Conservation (phyloP, 352 stramenopile species). For the Globisporangium takayamanum region DNA sequence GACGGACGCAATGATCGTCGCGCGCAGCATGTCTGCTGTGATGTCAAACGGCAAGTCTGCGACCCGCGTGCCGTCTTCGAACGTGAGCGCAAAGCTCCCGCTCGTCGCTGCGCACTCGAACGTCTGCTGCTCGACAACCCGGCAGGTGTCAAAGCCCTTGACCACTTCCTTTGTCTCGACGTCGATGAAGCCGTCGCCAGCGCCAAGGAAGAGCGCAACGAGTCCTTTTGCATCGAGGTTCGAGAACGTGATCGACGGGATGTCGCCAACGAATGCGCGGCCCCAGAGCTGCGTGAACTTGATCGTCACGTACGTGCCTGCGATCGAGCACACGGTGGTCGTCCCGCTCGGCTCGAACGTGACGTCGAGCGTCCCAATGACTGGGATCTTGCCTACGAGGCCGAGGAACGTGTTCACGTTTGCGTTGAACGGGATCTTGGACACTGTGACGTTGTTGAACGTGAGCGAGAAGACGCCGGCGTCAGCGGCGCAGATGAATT, state of each 20-base stretch:
- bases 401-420: slow-evolving; percentile 51
- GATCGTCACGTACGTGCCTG: slow-evolving; percentile 55
- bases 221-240: slow-evolving; percentile 47
- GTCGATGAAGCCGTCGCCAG: slow-evolving; percentile 53
- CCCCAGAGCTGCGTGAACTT: slow-evolving; percentile 47
- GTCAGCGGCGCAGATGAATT: slow-evolving; percentile 74
- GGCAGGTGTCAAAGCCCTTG: slow-evolving; percentile 67
- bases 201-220: slow-evolving; percentile 34
- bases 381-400: slow-evolving; percentile 31
- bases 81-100: slow-evolving; percentile 62
- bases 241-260: slow-evolving; percentile 55
- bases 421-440: slow-evolving; percentile 48
- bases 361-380: slow-evolving; percentile 41
- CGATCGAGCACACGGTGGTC: slow-evolving; percentile 40
- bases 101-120: slow-evolving; percentile 58
- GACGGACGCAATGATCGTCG: slow-evolving; percentile 36
- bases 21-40: slow-evolving; percentile 27
- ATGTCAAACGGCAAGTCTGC: slow-evolving; percentile 38
- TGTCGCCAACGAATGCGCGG: slow-evolving; percentile 43
- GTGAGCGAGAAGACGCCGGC: slow-evolving; percentile 48
- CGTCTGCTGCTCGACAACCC: slow-evolving; percentile 50
- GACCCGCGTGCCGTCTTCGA: slow-evolving; percentile 46
- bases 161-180: slow-evolving; percentile 54
- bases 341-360: slow-evolving; percentile 25
- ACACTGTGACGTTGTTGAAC: slow-evolving; percentile 46